Conservation (phyloP, 106 monocot genomes). For the Phalaenopsis equestris region DNA sequence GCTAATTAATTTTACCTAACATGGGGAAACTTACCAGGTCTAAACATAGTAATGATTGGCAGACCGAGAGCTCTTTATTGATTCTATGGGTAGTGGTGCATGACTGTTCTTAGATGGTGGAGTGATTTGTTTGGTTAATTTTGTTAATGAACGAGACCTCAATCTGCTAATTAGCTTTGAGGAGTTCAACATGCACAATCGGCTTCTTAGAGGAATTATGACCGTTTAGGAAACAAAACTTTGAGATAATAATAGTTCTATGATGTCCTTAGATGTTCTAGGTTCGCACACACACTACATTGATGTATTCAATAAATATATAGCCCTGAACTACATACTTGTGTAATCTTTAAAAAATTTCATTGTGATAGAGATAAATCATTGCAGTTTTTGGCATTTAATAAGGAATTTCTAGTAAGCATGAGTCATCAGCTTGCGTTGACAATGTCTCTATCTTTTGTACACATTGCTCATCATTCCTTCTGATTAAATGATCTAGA, state of each 20-base stretch:
- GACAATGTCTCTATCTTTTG: constrained; percentile 15
- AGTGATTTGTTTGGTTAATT: constrained; percentile 40
- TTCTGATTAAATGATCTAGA: constrained; percentile 13
- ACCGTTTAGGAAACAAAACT: constrained; percentile 18
- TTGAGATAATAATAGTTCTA: constrained; percentile 96
- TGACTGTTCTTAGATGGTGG: constrained; percentile 56
- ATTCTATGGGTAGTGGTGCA: constrained; percentile 79
- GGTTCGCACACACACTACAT: constrained; percentile 16
- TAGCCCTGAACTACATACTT: constrained; percentile 4
- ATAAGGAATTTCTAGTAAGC: constrained; percentile 23
- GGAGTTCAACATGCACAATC: neutral
- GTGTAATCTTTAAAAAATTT: constrained; percentile 19
- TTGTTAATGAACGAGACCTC: constrained; percentile 28
- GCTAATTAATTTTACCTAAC: no score
- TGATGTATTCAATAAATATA: constrained; percentile 8
- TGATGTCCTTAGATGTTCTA: constrained; percentile 98
- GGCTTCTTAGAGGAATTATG: neutral
- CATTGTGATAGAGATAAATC: constrained; percentile 20
- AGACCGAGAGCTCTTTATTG: constrained; percentile 50
- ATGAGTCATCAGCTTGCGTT: constrained; percentile 13
- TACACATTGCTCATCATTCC: constrained; percentile 9
- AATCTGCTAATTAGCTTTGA: neutral
- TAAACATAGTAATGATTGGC: constrained; percentile 11
- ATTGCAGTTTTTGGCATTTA: constrained; percentile 22
- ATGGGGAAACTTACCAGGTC: neutral